Conservation (phyloP, 2,329 filamentous ascomycete species). For the Alternaria arbusti region DNA sequence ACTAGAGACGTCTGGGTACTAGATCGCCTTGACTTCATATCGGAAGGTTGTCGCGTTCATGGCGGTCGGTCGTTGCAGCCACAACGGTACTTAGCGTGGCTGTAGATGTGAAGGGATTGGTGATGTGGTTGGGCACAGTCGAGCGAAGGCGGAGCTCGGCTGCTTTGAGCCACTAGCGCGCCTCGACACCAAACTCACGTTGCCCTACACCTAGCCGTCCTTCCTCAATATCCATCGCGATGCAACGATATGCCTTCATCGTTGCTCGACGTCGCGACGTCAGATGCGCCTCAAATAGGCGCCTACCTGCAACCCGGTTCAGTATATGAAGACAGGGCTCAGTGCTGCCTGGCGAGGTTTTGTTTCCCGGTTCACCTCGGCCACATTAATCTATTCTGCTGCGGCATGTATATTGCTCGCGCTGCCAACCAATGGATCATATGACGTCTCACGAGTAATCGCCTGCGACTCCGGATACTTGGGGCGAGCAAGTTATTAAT, state of each 20-base stretch:
- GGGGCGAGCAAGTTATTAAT: not conserved
- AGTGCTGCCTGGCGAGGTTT: constrained; percentile 9
- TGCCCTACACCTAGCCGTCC: not conserved
- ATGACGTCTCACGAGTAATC: not conserved
- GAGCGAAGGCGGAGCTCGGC: not conserved
- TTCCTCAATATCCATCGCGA: not conserved
- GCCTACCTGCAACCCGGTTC: constrained; percentile 20
- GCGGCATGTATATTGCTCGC: constrained; percentile 22
- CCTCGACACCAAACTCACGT: not conserved
- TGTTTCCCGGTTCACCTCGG: constrained; percentile 18
- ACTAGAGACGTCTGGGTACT: constrained; percentile 8
- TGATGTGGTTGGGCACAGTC: not conserved
- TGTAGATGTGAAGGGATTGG: constrained; percentile 1
- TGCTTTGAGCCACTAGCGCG: not conserved
- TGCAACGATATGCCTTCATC: not conserved
- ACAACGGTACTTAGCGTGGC: constrained; percentile 8
- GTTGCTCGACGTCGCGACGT: not conserved
- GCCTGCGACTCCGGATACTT: not conserved
- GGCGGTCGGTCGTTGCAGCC: not conserved
- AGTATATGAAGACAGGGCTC: constrained; percentile 13
- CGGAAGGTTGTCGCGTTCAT: not conserved
- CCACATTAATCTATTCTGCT: constrained; percentile 19
- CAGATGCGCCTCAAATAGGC: constrained; percentile 5
- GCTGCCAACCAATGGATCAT: not conserved
- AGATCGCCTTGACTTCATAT: constrained; percentile 15